Conservation (phyloP, 1,139 yeast genomes). For the Debaryomyces psychrophilus region DNA sequence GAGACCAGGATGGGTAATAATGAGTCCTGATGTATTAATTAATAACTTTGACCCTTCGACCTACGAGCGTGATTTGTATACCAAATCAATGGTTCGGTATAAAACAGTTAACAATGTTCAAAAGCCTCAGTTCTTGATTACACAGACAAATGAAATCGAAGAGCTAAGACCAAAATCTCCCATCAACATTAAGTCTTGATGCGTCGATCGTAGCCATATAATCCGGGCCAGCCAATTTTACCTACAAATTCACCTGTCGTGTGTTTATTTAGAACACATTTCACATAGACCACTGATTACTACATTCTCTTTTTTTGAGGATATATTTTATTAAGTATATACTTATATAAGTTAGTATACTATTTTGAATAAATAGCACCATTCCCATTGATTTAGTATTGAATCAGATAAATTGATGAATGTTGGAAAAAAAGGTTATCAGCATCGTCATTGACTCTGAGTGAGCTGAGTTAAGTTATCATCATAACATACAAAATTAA, state of each 20-base stretch:
- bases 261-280: neutral
- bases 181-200: slow-evolving; percentile 6
- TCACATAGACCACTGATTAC: neutral
- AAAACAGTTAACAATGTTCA: slow-evolving; percentile 25
- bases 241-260: neutral
- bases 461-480: slow-evolving; percentile 60
- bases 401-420: slow-evolving; percentile 40
- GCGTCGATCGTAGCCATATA: neutral
- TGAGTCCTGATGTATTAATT: slow-evolving; percentile 80
- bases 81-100: slow-evolving; percentile 37
- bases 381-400: slow-evolving; percentile 2
- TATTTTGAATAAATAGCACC: neutral
- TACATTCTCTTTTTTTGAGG: neutral
- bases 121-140: slow-evolving; percentile 51
- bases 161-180: slow-evolving; percentile 67
- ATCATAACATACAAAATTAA: slow-evolving; percentile 33
- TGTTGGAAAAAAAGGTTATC: slow-evolving; percentile 52
- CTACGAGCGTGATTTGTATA: slow-evolving; percentile 37
- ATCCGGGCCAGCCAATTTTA: neutral
- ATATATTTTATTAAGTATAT: neutral
- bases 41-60: slow-evolving; percentile 59
- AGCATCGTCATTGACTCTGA: slow-evolving; percentile 53
- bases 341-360: slow-evolving; percentile 9
- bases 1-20: slow-evolving; percentile 89
- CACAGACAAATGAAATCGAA: slow-evolving; percentile 74